Evolutionary conservation across 1,284 basidiomycete genomes (phyloP), one percentile per base, ranked within the genome.

Genomic region (Ustilago sp.): DNA sequence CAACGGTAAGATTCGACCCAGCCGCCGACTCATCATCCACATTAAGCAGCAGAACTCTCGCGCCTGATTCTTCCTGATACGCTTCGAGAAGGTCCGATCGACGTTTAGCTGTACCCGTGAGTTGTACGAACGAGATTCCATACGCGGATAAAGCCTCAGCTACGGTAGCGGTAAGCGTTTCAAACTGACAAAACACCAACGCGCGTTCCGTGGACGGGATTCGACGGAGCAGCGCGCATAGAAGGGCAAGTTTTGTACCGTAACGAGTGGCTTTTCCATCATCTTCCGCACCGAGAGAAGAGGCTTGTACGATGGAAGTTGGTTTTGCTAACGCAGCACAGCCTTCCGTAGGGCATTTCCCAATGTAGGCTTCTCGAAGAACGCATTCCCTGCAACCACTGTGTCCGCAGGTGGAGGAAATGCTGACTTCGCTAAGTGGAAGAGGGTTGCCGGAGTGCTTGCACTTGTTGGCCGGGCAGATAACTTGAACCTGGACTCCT

Each of bases 11-110:
- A 85, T 98, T 98, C 73, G 75, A 93, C 91, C 95, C 95, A 57
- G 94, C 94, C 2, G 95, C 94, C 68, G 92, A 94, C 84, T 96
- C 94, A 86, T 96, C 94, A 89, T 93, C 94, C 72, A 96, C 92
- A 80, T 94, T 94, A 68, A 98, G 88, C 61, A 98, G 88, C 36
- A 98, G 88, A 2, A 97, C 94, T 9, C 93, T 91, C 76, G 85
- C 83, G 2, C 79, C 66, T 0, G 90, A 88, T 66, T 92, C 80
- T 32, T 70, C 69, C 90, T 87, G 97, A 94, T 90, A 96, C 95
- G 77, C 63, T 32, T 75, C 77, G 13, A 81, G 59, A 38, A 71
- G 51, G 50, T 77, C 68, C 5, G 71, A 76, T 9, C 80, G 61
- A 8, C 57, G 57, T 47, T 64, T 72, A 3, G 93, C 93, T 5